Percentiles rank a stretch among this genome's conserved stretches.
phyloP scores from a whole-genome alignment of 352 stramenopile genomes.

The Thalassiosira delicatula region DNA sequence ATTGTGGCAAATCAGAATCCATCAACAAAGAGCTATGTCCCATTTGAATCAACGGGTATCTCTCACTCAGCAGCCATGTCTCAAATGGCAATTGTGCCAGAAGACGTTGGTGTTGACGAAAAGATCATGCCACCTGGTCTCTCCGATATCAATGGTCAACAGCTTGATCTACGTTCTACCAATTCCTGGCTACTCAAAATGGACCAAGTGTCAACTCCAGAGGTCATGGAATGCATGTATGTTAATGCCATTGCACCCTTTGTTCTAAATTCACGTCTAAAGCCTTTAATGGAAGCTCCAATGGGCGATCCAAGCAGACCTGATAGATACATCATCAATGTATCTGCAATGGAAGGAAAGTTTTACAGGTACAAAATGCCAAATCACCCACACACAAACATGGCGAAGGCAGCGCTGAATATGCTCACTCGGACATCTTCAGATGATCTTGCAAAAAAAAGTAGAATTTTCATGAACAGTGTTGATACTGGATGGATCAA shows the following conservation, averaged over 20 bases:
- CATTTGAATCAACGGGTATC: slow-evolving; percentile 80
- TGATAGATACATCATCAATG: slow-evolving; percentile 93
- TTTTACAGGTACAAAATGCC: slow-evolving; percentile 98
- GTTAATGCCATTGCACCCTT: slow-evolving; percentile 97
- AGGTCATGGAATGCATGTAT: slow-evolving; percentile 95
- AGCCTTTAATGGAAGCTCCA: slow-evolving; percentile 86
- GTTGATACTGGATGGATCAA: slow-evolving; percentile 99
- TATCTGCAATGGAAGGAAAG: slow-evolving; percentile 97
- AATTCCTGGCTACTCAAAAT: slow-evolving; percentile 97
- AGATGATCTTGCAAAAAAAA: slow-evolving; percentile 91
- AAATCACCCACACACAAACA: slow-evolving; percentile 97
- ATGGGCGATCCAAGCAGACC: slow-evolving; percentile 51
- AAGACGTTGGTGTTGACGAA: slow-evolving; percentile 86
- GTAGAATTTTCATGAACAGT: slow-evolving; percentile 95
- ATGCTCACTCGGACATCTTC: slow-evolving; percentile 98
- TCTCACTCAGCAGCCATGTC: slow-evolving; percentile 89
- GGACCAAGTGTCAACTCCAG: slow-evolving; percentile 90
- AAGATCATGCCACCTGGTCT: slow-evolving; percentile 80
- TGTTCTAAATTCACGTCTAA: slow-evolving; percentile 93
- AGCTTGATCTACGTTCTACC: slow-evolving; percentile 92
- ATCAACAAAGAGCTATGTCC: slow-evolving; percentile 29
- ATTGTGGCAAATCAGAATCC: slow-evolving; percentile 34
- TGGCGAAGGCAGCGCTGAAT: slow-evolving; percentile 97
- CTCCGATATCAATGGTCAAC: slow-evolving; percentile 94
- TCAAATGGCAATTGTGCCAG: slow-evolving; percentile 87